Conservation (phyloP, 257 asterid species). For the Catharanthus roseus region DNA sequence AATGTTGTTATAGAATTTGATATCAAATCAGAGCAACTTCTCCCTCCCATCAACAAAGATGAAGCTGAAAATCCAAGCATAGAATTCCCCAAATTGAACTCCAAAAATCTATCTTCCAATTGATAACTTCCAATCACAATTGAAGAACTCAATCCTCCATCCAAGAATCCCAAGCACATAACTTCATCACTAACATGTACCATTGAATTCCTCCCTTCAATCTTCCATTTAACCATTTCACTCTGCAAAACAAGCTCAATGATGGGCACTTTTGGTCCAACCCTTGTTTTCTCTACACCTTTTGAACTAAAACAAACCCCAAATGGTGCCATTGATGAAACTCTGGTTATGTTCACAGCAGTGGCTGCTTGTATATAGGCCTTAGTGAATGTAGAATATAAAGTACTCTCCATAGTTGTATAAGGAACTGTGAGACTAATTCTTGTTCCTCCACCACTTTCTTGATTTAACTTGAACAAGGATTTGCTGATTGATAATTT, state of each 20-base stretch:
- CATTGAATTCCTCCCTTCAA: slow-evolving; percentile 59
- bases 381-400: slow-evolving; percentile 38
- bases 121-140: slow-evolving; percentile 73
- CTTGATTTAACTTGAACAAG: slow-evolving; percentile 23
- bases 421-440: slow-evolving; percentile 54
- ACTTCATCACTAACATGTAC: slow-evolving; percentile 52
- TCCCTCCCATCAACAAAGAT: slow-evolving; percentile 28
- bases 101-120: slow-evolving; percentile 67
- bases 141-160: slow-evolving; percentile 62
- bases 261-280: slow-evolving; percentile 41
- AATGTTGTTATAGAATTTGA: not conserved
- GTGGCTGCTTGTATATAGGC: slow-evolving; percentile 43
- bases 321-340: slow-evolving; percentile 55
- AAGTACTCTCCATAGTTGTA: slow-evolving; percentile 49
- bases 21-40: slow-evolving; percentile 42
- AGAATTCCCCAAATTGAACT: slow-evolving; percentile 59
- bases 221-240: slow-evolving; percentile 83
- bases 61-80: slow-evolving; percentile 70
- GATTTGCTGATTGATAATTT: slow-evolving; percentile 19
- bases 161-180: slow-evolving; percentile 78
- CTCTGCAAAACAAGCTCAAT: slow-evolving; percentile 76
- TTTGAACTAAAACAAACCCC: slow-evolving; percentile 54
- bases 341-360: slow-evolving; percentile 41
- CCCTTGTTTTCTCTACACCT: slow-evolving; percentile 21
- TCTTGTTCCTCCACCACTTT: slow-evolving; percentile 35